These are phyloP conservation scores for Cladophialophora carrionii DNA, from an alignment of 2,329 filamentous ascomycete species.

Conservation along the genomic window DNA sequence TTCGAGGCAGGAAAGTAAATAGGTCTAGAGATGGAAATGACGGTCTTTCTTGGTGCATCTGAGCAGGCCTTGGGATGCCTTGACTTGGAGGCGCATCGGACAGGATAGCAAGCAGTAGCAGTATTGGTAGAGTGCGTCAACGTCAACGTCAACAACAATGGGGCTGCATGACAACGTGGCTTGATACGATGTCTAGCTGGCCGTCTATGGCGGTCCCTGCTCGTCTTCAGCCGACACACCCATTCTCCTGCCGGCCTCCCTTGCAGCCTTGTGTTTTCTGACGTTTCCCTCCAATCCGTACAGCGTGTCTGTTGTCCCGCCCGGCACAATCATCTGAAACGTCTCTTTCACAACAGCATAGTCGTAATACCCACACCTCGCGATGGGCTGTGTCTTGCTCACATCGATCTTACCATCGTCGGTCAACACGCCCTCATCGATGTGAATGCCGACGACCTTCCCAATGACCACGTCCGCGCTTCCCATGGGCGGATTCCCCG, in stretches of 20 bases:
- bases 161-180: background rate
- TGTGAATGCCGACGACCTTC: slow-evolving; percentile 60
- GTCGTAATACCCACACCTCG: slow-evolving; percentile 63
- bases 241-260: slow-evolving; percentile 22
- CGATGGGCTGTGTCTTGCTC: slow-evolving; percentile 61
- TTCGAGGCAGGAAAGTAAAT: background rate
- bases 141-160: background rate
- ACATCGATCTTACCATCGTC: slow-evolving; percentile 59
- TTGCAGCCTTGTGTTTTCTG: slow-evolving; percentile 40
- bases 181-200: background rate
- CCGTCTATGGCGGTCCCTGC: slow-evolving; percentile 18
- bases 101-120: background rate
- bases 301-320: slow-evolving; percentile 41
- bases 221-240: slow-evolving; percentile 13
- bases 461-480: slow-evolving; percentile 63
- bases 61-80: background rate
- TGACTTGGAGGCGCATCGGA: background rate
- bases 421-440: slow-evolving; percentile 59
- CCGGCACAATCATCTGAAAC: slow-evolving; percentile 62
- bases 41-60: background rate
- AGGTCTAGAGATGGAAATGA: slow-evolving; percentile 1
- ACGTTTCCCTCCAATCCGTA: slow-evolving; percentile 48
- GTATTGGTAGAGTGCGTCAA: background rate
- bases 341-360: slow-evolving; percentile 60
- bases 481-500: slow-evolving; percentile 62